Evolutionary conservation across 257 asterid genomes (phyloP), one percentile per base, ranked within the genome.

Genomic region (Solanum sparsipilum): DNA sequence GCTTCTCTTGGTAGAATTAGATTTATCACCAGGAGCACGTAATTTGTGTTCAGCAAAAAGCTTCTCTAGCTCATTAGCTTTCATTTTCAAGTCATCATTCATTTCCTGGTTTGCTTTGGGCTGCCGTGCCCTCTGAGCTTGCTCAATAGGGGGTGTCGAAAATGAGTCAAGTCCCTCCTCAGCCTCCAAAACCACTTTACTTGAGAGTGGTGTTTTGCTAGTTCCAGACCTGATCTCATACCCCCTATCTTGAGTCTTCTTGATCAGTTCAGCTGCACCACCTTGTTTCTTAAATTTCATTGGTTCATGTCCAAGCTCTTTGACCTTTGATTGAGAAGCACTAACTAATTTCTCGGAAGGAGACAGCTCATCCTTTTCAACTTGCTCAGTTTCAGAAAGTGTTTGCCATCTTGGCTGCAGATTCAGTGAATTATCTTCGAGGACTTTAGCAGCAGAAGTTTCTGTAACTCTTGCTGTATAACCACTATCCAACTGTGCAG

Each of bases 51-150:
- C 98, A 11, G 98, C 98, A 88, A 97, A 96, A 76, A 96, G 97
- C 91, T 93, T 97, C 90, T 97, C 99, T 83, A 97, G 99, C 92
- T 96, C 98, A 88, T 91, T 94, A 29, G 99, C 99, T 90, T 97
- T 97, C 92, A 94, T 52, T 93, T 94, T 92, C 91, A 97, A 89
- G 91, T 96, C 99, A 90, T 94, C 96, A 74, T 97, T 95, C 72
- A 93, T 94, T 44, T 97, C 99, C 88, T 94, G 98, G 89, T 94
- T 97, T 86, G 93, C 98, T 92, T 95, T 97, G 83, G 98, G 73
- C 86, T 90, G 96, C 85, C 94, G 94, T 89, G 34, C 92, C 90
- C 94, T 94, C 87, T 94, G 99, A 86, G 89, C 83, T 85, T 90
- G 95, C 46, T 93, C 94, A 13, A 93, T 90, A 89, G 93, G 92